Base-by-base conservation (phyloP, 75 land plant genomes). In the Cunninghamia lanceolata region DNA sequence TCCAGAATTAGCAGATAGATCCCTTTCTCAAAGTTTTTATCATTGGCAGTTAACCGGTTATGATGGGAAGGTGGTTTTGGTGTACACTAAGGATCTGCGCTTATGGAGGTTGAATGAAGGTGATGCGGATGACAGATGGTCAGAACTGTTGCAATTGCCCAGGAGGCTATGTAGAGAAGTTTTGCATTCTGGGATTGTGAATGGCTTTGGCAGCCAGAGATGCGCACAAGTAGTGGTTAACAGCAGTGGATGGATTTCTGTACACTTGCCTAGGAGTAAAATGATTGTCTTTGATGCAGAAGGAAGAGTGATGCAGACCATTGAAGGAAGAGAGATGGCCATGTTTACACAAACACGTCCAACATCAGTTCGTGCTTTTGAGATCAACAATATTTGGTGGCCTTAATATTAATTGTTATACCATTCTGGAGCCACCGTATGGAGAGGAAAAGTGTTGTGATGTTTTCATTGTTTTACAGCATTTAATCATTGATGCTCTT, bases 351-450 rank as follows among this genome's bases (percentile, higher is more conserved):
- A 13, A 73, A 11, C 75, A 73, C 34, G 16, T 14, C 75, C 75
- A 73, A 32, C 36, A 34, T 34, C 75, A 32, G 4, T 73, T 11
- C 36, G 36, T 32, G 16, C 75, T 14, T 73, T 32, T 73, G 75
- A 73, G 16, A 73, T 73, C 75, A 73, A 73, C 75, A 73, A 34
- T 73, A 3, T 73, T 34, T 73, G 75, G 75, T 73, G 75, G 75
- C 38, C 74, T 50, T 50, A 50, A 50, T 50, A n/a, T n/a, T n/a
- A n/a, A n/a, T n/a, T n/a, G n/a, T n/a, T n/a, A n/a, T n/a, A n/a
- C n/a, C n/a, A n/a, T n/a, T n/a, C n/a, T n/a, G n/a, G n/a, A n/a
- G n/a, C n/a, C n/a, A n/a, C n/a, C n/a, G n/a, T n/a, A n/a, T n/a
- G n/a, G n/a, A n/a, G n/a, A n/a, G n/a, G n/a, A n/a, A n/a, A n/a